Evolutionary conservation across 352 stramenopile genomes (phyloP), one percentile per base, ranked within the genome.

Genomic region (Pythium monospermum): DNA sequence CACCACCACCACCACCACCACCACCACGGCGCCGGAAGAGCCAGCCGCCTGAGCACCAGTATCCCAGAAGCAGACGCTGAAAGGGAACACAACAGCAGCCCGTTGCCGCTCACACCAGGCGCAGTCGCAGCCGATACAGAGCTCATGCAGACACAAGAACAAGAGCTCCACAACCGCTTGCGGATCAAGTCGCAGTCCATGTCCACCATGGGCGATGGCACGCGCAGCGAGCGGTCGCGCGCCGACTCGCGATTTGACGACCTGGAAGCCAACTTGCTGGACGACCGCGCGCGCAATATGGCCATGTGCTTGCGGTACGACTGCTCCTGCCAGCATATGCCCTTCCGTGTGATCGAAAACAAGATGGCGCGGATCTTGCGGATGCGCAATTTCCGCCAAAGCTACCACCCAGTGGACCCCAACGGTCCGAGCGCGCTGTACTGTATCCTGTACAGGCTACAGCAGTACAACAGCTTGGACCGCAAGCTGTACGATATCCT

Each of bases 401-500:
- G 57, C 18, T 87, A 84, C 49, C 66, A 50, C 15, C 76, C 76
- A 2, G 57, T 45, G 0, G 63, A 73, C 33, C 18, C 27, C 15
- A 63, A 69, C 2, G 54, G 56, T 0, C 52, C 74, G 21, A 81
- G 71, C 1, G 76, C 80, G 18, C 64, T 91, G 23, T 82, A 73
- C 52, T 91, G 80, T 45, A 61, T 91, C 1, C 42, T 91, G 4
- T 71, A 65, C 39, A 68, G 73, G 8, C 53, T 91, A 27, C 79
- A 91, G 48, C 68, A 87, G 59, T 76, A 67, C 36, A 91, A 91
- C 61, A 73, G 85, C 43, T 42, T 91, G 15, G 79, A 91, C 51
- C 78, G 83, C 39, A 66, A 76, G 19, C 54, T 91, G 23, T 78
- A 76, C 35, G 76, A 87, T 23, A 71, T 80, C 0, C 51, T 87